Base-by-base conservation (phyloP, 1,139 yeast genomes). In the Eremothecium coryli region DNA sequence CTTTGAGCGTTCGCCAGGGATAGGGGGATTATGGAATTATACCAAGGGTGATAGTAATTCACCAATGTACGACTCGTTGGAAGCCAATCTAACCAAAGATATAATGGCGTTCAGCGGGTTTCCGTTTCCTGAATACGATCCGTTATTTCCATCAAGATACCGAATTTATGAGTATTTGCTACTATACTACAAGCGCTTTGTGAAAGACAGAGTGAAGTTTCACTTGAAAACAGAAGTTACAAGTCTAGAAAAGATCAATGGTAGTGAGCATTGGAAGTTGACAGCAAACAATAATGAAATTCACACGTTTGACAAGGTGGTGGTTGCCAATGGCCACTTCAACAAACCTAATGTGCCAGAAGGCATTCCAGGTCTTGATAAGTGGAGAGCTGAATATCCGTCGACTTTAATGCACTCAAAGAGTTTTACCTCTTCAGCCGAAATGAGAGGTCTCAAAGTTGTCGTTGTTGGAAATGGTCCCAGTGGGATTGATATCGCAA, bases 401-500 rank as follows among this genome's bases (percentile, higher is more conserved):
- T 66, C 62, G 2, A 52, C 66, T 5, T 60, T 80, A 2, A 50
- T 64, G 14, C 93, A 82, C 55, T 66, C 86, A 12, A 76, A 73
- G 48, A 59, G 68, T 18, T 82, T 70, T 54, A 65, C 77, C 40
- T 62, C 61, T 11, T 69, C 77, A 3, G 65, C 66, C 4, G 65
- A 60, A 23, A 58, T 54, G 38, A 56, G 59, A 38, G 64, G 59
- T 27, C 60, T 67, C 39, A 64, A 56, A 18, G 70, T 76, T 15
- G 54, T 77, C 23, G 68, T 77, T 9, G 66, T 77, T 4, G 85
- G 84, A 1, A 72, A 71, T 44, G 72, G 77, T 1, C 74, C 80
- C 9, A 72, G 80, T 4, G 82, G 79, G 1, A 61, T 68, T 7
- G 85, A 77, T 46, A 62, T 76, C 35, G 67, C 76, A 1, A 65